Base-by-base conservation (phyloP, 2,329 filamentous ascomycete species). In the Nemania sp. region DNA sequence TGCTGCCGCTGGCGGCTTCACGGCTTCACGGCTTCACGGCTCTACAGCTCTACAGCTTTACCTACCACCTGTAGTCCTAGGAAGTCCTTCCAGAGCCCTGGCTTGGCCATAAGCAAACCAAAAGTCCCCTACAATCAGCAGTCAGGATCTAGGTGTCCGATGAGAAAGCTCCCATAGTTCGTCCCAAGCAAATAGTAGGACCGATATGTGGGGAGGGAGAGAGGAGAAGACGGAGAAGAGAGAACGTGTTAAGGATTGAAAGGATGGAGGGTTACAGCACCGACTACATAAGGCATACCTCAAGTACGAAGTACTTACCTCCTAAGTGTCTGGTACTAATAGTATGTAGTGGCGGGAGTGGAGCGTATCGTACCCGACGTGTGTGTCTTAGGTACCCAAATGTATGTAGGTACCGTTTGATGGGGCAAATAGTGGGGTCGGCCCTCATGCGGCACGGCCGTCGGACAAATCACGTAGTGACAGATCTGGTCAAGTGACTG, bases 401-500 rank as follows among this genome's bases (percentile, higher is more conserved):
- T 52, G 21, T 56, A 50, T 54, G n/a, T n/a, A n/a, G n/a, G n/a
- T n/a, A n/a, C n/a, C n/a, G n/a, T n/a, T 48, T 62, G 17, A 57
- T 57, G 53, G 56, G 53, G 59, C 43, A 57, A 42, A 13, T 51
- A 34, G 52, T 57, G 53, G 57, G 47, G 32, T 47, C 35, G 50
- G 60, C 57, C 57, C 60, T 56, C 50, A 60, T 63, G 63, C 60
- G 58, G 32, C 51, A 45, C 52, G 37, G 49, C 4, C 59, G 58
- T 57, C 25, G 54, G 42, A 60, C 63, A 63, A 65, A 65, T 65
- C 60, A 60, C 54, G 15, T 20, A 54, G 50, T 57, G 46, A 53
- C 57, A 54, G 54, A 37, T 37, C 60, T 54, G 43, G 54, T 63
- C 63, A 63, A 65, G 54, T 65, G 63, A 65, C 60, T 25, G n/a